Evolutionary conservation across 148 eudicot genomes (phyloP).

Genomic region (Nepenthes gracilis): DNA sequence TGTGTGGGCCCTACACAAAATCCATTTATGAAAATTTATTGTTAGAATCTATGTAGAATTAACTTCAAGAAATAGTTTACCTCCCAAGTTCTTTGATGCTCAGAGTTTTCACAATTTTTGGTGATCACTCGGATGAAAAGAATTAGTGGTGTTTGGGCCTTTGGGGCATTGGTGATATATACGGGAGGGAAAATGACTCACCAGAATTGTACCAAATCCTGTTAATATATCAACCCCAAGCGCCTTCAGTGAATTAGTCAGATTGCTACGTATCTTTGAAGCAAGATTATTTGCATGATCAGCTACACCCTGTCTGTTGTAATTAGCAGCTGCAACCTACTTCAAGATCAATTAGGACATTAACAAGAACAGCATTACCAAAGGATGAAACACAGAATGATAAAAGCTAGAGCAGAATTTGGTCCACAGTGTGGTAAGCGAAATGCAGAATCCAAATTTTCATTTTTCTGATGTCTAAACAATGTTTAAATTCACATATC

Average conservation of each 20-base stretch:
- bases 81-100: no score
- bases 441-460: no score
- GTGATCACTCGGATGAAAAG: no score
- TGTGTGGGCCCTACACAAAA: slow-evolving; percentile 72
- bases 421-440: no score
- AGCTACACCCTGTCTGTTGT: slow-evolving; percentile 96
- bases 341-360: slow-evolving; percentile 1
- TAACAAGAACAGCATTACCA: slow-evolving; percentile 1
- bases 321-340: slow-evolving; percentile 94
- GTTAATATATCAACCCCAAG: slow-evolving; percentile 96
- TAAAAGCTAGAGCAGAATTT: not conserved
- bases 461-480: no score
- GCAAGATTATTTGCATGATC: slow-evolving; percentile 96
- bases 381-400: not conserved
- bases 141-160: no score
- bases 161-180: no score
- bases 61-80: no score
- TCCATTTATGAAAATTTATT: slow-evolving; percentile 2
- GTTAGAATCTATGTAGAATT: not conserved
- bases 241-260: slow-evolving; percentile 85
- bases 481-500: no score
- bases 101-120: no score
- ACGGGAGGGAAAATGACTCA: slow-evolving; percentile 17
- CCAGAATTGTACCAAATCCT: slow-evolving; percentile 82
- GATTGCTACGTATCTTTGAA: slow-evolving; percentile 70